Conservation (phyloP, 805 yeast genomes). For the Starmera pachycereana region DNA sequence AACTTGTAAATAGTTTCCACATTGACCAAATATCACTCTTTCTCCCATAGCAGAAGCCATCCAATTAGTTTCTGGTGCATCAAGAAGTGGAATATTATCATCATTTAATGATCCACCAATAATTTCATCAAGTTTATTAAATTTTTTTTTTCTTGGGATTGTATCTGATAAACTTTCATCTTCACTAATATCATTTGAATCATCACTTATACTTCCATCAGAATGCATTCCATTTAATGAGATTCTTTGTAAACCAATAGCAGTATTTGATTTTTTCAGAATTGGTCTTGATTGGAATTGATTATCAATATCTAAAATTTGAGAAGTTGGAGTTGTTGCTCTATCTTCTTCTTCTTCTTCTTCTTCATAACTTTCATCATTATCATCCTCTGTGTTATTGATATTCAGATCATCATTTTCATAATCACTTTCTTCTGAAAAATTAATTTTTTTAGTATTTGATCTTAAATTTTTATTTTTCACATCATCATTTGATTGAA, state of each 20-base stretch:
- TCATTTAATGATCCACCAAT: slow-evolving; percentile 12
- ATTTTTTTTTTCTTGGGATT: slow-evolving; percentile 15
- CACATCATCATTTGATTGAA: background rate
- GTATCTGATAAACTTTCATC: slow-evolving; percentile 5
- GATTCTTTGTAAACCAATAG: slow-evolving; percentile 18
- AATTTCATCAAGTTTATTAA: slow-evolving; percentile 4
- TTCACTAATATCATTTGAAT: slow-evolving; percentile 4
- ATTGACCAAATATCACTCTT: slow-evolving; percentile 22
- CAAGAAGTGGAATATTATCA: slow-evolving; percentile 23
- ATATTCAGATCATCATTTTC: slow-evolving; percentile 11
- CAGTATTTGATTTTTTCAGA: slow-evolving; percentile 18
- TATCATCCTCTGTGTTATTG: slow-evolving; percentile 10
- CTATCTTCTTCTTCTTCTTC: slow-evolving; percentile 6
- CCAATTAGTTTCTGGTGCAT: slow-evolving; percentile 31
- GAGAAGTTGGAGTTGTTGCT: slow-evolving; percentile 12
- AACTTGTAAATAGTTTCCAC: slow-evolving; percentile 1
- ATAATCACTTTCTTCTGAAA: slow-evolving; percentile 2
- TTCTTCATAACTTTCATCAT: background rate
- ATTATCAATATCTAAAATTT: slow-evolving; percentile 10
- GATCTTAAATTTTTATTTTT: slow-evolving; percentile 1
- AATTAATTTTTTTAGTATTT: slow-evolving; percentile 1
- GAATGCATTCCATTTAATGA: slow-evolving; percentile 1
- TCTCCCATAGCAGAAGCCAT: slow-evolving; percentile 32
- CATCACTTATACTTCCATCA: slow-evolving; percentile 4
- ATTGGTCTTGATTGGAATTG: slow-evolving; percentile 7